Evolutionary conservation across 73 alveolate genomes (phyloP), one percentile per base, ranked within the genome.

Genomic region (Halteria grandinella): DNA sequence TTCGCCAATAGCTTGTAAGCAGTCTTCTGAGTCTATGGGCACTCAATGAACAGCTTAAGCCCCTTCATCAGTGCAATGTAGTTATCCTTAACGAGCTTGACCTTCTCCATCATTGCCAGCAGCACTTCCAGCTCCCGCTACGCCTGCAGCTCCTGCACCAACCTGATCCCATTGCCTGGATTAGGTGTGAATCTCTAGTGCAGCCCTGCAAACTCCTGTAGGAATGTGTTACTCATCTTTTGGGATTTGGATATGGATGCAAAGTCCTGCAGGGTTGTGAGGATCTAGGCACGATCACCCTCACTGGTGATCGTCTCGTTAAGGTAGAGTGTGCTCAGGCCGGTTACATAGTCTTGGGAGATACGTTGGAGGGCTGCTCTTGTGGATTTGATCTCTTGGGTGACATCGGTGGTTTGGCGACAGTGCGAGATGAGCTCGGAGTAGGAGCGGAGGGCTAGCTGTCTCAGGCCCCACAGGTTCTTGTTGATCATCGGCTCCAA

Each of bases 401-500:
- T 40, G 24, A 75, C 78, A 6, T 2, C 59, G 7, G 64, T 8
- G 15, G 78, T 44, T 1, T 17, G 6, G 21, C 33, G 55, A 34
- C 77, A 55, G 71, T 55, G 70, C 15, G 37, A 25, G 45, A 75
- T 75, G 44, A 57, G 28, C 3, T 64, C 20, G 27, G 62, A 57
- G 62, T 40, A 75, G 32, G 48, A 12, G 25, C 36, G 55, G 15
- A 75, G 47, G 18, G 78, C 87, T 21, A 57, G 21, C 11, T 15
- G 45, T 43, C 87, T 75, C 3, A 55, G 62, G n/a, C 32, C 21
- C 55, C 29, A 55, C 15, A 43, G 39, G 52, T 55, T 57, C 20
- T 75, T 25, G 45, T 75, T 57, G 41, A 75, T 75, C 69, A 75
- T 55, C 36, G 43, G 64, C 60, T 75, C 87, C 11, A 75, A 41